phyloP scores from a whole-genome alignment of 495 filamentous ascomycete species.

The Aspergillus mulundensis region DNA sequence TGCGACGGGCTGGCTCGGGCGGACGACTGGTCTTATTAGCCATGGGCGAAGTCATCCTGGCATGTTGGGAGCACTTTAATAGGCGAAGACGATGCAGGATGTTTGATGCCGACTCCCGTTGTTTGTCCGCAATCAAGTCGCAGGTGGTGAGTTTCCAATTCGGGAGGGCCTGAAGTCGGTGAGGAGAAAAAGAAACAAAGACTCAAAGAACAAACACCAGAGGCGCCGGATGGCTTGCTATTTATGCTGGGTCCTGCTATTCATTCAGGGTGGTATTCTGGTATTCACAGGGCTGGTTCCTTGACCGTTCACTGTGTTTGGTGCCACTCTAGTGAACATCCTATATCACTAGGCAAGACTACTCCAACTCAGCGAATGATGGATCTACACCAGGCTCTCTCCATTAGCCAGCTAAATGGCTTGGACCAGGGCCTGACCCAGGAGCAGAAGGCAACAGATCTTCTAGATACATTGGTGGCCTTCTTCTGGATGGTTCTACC shows the following conservation, averaged over 20 bases:
- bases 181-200: slow-evolving; percentile 1
- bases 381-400: not conserved
- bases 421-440: not conserved
- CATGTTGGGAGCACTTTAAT: not conserved
- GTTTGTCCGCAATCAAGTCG: not conserved
- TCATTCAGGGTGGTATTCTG: not conserved
- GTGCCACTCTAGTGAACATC: not conserved
- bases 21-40: slow-evolving; percentile 11
- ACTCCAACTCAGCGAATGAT: not conserved
- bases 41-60: slow-evolving; percentile 13
- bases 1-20: slow-evolving; percentile 9
- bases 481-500: not conserved
- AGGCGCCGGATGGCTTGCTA: not conserved
- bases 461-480: not conserved
- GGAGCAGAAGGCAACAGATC: not conserved
- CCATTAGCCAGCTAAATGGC: not conserved
- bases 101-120: not conserved
- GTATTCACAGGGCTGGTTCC: not conserved
- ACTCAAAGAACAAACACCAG: not conserved
- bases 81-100: not conserved
- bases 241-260: not conserved
- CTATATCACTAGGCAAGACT: not conserved
- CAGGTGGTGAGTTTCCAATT: not conserved
- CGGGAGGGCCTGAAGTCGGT: not conserved
- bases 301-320: not conserved